A percentile compares a stretch with the other conserved stretches of the same genome.
Evolutionary conservation across 495 filamentous ascomycete species (phyloP).

Genomic region (Amphirosellinia nigrospora): DNA sequence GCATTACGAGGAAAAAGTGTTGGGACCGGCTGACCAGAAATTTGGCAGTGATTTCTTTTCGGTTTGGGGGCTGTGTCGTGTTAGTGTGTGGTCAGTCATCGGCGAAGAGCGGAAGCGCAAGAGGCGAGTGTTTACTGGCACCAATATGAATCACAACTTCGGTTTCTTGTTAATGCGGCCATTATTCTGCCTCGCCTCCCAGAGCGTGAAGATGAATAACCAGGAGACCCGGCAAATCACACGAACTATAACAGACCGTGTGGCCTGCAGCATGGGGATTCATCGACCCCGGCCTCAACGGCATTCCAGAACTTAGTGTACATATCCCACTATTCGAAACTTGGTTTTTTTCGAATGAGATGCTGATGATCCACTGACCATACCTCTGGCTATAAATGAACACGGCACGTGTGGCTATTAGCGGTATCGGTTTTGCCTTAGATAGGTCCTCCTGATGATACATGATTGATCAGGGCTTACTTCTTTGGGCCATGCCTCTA

Average conservation of each 20-base stretch:
- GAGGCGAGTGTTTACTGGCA: neutral
- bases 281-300: neutral
- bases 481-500: neutral
- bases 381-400: neutral
- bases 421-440: neutral
- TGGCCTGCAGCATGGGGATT: neutral
- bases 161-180: neutral
- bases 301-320: constrained; percentile 1
- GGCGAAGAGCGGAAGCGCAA: constrained; percentile 21
- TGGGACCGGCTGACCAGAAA: constrained; percentile 18
- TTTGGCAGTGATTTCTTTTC: constrained; percentile 2
- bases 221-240: neutral
- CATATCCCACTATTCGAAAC: constrained; percentile 12
- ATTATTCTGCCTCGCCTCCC: neutral
- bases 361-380: neutral
- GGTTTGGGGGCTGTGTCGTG: constrained; percentile 18
- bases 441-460: neutral
- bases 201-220: neutral
- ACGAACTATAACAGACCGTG: neutral
- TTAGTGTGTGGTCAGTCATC: neutral
- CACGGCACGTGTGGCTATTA: neutral
- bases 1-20: constrained; percentile 1
- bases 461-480: neutral
- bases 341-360: constrained; percentile 2
- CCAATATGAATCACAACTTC: neutral